Base-by-base conservation (phyloP, 2,329 filamentous ascomycete species). In the Fusarium caatingaense region DNA sequence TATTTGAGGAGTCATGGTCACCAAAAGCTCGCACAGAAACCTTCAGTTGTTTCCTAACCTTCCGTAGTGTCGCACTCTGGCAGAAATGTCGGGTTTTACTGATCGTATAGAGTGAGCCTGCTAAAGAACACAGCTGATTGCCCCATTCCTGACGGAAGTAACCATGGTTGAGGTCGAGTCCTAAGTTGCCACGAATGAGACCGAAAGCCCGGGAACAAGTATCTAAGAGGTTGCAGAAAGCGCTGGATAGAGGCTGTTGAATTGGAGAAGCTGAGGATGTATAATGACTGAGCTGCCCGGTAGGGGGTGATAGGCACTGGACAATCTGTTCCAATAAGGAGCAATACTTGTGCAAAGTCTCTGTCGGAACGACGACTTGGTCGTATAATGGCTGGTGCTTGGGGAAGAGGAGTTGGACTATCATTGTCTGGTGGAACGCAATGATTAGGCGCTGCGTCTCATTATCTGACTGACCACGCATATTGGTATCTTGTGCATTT, bases 351-450 rank as follows among this genome's bases (percentile, higher is more conserved):
- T 77, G 74, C 27, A 78, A 56, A 12, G 67, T 54, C 16, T 79
- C 76, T 18, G 69, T 55, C 2, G 68, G 55, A 9, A 76, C 51
- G 23, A 49, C 45, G 6, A 72, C 72, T 28, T 76, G 72, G 3
- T 58, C 54, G 20, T 69, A 69, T 8, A 60, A 68, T 6, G 63
- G 55, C 34, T 60, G 61, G 4, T 58, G 51, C 10, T 70, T 64
- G 8, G 78, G 77, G 51, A 80, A 80, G 11, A 80, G 65, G 48
- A 78, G 75, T 32, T 80, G 78, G 9, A 79, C 72, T n/a, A 74
- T 72, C 68, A 80, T 76, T 46, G 71, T 74, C 55, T 80, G 77
- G 42, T 80, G 77, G n/a, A 77, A 72, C 6, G 72, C 62, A n/a
- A 78, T 60, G 12, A 79, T 74, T 5, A 79, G 48, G 25, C 65